phyloP scores from a whole-genome alignment of 768 basidiomycete genomes.

The Glaciozyma antarctica region DNA sequence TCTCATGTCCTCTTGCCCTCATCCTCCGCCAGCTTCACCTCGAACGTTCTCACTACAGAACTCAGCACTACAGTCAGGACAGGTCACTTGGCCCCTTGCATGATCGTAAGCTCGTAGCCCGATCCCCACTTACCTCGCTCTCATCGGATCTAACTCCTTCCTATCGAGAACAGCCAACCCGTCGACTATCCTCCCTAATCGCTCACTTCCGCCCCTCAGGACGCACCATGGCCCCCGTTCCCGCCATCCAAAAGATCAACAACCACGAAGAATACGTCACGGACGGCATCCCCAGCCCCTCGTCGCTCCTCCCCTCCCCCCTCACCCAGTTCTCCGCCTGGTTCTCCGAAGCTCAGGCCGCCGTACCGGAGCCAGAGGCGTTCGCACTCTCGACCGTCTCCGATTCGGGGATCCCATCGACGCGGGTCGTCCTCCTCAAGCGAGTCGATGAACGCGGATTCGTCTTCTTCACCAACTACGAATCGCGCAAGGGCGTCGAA shows the following conservation, averaged over 20 bases:
- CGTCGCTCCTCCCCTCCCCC: constrained; percentile 51
- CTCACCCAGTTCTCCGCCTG: constrained; percentile 76
- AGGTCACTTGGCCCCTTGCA: too few species aligned
- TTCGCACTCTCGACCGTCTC: constrained; percentile 65
- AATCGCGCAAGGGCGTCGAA: constrained; percentile 81
- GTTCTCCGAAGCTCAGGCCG: constrained; percentile 50
- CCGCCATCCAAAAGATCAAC: background rate
- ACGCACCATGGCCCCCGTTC: background rate
- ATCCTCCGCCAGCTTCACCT: too few species aligned
- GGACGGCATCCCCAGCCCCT: constrained; percentile 23
- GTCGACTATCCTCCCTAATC: too few species aligned
- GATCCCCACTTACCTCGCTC: too few species aligned
- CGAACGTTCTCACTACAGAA: too few species aligned
- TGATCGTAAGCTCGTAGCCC: too few species aligned
- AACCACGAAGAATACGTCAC: constrained; percentile 28
- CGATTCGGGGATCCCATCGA: constrained; percentile 64
- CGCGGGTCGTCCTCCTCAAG: constrained; percentile 83
- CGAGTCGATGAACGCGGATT: constrained; percentile 74
- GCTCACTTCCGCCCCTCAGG: background rate
- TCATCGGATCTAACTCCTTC: too few species aligned
- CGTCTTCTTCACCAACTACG: constrained; percentile 95
- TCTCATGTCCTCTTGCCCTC: too few species aligned
- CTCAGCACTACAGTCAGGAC: too few species aligned
- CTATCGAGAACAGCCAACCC: too few species aligned
- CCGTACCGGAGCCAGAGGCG: constrained; percentile 77